Evolutionary conservation across 2,329 filamentous ascomycete species (phyloP).

Genomic region (Colletotrichum acutatum): DNA sequence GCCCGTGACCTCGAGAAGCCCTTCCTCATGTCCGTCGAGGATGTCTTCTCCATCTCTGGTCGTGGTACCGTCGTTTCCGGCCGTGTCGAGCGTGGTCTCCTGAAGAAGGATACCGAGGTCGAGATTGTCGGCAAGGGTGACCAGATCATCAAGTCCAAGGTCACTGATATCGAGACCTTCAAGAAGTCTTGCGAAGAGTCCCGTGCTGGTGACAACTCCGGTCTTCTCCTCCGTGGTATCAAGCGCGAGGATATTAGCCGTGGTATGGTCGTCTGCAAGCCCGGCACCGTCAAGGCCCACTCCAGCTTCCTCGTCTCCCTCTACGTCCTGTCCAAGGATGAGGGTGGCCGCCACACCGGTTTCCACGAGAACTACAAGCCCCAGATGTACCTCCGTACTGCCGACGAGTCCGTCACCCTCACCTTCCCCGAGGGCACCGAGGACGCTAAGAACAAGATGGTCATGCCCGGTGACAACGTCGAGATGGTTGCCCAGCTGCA

Average conservation of each 20-base stretch:
- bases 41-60: constrained; percentile 89
- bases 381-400: constrained; percentile 95
- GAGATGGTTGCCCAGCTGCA: constrained; percentile 94
- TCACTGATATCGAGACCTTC: constrained; percentile 99
- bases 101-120: constrained; percentile 95
- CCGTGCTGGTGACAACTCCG: constrained; percentile 96
- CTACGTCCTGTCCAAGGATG: constrained; percentile 97
- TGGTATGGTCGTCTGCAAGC: constrained; percentile 92
- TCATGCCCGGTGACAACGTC: constrained; percentile 99
- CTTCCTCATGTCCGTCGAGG: constrained; percentile 98
- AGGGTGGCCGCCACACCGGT: constrained; percentile 95
- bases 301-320: constrained; percentile 94
- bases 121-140: constrained; percentile 91
- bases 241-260: constrained; percentile 94
- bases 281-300: constrained; percentile 86
- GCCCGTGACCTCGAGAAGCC: constrained; percentile 96
- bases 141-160: constrained; percentile 94
- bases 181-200: constrained; percentile 99
- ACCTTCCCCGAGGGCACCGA: constrained; percentile 87
- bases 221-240: constrained; percentile 93
- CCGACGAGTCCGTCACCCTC: constrained; percentile 82
- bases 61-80: constrained; percentile 97
- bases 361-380: constrained; percentile 97
- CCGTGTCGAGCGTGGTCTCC: constrained; percentile 92
- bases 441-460: constrained; percentile 78